phyloP scores from a whole-genome alignment of 2,329 filamentous ascomycete species.

The Zelopaecilomyces penicillatus region DNA sequence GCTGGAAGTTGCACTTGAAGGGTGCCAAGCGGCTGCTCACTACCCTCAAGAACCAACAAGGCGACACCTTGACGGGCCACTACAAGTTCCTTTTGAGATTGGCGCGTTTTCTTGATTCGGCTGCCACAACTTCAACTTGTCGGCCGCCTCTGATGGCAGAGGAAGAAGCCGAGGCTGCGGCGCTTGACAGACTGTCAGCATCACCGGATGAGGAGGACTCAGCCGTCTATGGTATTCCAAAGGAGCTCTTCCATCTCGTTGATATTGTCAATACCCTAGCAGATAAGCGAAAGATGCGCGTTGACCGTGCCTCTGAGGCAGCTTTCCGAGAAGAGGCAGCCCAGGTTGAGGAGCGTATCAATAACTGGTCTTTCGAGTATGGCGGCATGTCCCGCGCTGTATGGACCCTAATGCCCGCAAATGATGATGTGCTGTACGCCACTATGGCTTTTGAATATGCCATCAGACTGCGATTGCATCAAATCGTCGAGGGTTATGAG shows the following conservation, averaged over 20 bases:
- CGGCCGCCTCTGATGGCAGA: constrained; percentile 25
- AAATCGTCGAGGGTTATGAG: constrained; percentile 34
- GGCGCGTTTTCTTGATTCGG: constrained; percentile 25
- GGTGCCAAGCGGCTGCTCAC: constrained; percentile 31
- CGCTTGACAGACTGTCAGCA: constrained; percentile 19
- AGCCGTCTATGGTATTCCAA: constrained; percentile 28
- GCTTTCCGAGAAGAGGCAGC: constrained; percentile 20
- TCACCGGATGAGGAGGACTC: constrained; percentile 23
- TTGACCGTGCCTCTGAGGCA: constrained; percentile 21
- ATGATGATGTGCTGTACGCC: constrained; percentile 24
- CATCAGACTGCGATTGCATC: constrained; percentile 32
- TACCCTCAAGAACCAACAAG: constrained; percentile 20
- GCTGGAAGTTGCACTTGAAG: constrained; percentile 34
- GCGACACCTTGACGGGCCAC: constrained; percentile 26
- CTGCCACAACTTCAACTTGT: constrained; percentile 26
- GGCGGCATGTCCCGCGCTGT: constrained; percentile 18
- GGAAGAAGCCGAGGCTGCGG: constrained; percentile 19
- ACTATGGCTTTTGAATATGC: constrained; percentile 33
- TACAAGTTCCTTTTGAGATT: constrained; percentile 28
- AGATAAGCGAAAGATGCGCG: constrained; percentile 22
- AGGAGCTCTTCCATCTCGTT: constrained; percentile 25
- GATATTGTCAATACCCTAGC: constrained; percentile 25
- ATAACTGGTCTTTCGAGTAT: constrained; percentile 28
- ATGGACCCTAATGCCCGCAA: constrained; percentile 12
- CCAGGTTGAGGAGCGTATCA: constrained; percentile 26